phyloP scores from a whole-genome alignment of 163 green algal genomes.

The Smithsoniella earleae region DNA sequence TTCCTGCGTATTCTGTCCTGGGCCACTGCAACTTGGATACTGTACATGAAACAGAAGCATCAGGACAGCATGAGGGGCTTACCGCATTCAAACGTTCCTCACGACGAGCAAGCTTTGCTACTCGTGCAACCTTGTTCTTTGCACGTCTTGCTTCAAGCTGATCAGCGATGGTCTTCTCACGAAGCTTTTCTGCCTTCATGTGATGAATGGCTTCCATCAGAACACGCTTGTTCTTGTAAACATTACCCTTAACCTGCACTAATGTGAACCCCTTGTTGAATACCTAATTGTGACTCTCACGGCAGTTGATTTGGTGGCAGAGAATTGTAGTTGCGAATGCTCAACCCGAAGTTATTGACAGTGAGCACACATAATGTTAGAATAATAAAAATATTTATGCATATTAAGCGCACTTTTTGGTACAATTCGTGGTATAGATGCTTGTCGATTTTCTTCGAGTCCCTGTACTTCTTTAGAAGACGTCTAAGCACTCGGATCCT shows the following conservation, averaged over 20 bases:
- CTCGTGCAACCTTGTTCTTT: slow-evolving; percentile 92
- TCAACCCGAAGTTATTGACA: neutral
- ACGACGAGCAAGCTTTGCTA: slow-evolving; percentile 82
- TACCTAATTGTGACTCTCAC: too few species aligned
- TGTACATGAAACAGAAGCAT: neutral
- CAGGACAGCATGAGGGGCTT: neutral
- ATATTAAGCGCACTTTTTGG: slow-evolving; percentile 65
- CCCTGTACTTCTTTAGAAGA: slow-evolving; percentile 96
- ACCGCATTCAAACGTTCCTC: slow-evolving; percentile 76
- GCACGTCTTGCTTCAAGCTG: slow-evolving; percentile 92
- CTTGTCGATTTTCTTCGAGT: slow-evolving; percentile 99
- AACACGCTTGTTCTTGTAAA: slow-evolving; percentile 99
- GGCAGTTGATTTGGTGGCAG: too few species aligned
- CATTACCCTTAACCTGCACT: slow-evolving; percentile 95
- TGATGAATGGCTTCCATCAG: slow-evolving; percentile 99
- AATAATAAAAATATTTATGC: neutral
- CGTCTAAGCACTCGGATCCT: slow-evolving; percentile 92
- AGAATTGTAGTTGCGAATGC: too few species aligned
- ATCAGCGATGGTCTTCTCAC: slow-evolving; percentile 96
- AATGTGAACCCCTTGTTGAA: neutral
- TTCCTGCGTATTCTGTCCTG: neutral
- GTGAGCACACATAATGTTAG: neutral
- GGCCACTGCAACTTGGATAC: too few species aligned
- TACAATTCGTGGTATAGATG: slow-evolving; percentile 99
- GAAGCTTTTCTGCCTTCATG: slow-evolving; percentile 98